Base-by-base conservation (phyloP, 2,329 filamentous ascomycete species). In the Mycosphaerelloides madeirae region DNA sequence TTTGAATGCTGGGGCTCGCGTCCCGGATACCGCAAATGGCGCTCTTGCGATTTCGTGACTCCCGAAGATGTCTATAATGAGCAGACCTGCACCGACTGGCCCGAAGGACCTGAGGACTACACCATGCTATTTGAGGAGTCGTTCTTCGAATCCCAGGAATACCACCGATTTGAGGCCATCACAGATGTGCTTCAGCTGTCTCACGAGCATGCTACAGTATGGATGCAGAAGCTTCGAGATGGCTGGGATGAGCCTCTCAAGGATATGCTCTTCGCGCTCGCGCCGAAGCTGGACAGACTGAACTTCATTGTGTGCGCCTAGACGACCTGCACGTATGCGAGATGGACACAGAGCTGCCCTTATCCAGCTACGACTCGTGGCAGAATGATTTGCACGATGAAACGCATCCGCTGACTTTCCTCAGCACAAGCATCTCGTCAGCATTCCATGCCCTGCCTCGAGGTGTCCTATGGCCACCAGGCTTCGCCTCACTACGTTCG, bases 181-280 rank as follows among this genome's bases (percentile, higher is more conserved):
- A 28, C 37, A 15, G 34, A 50, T 11, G 19, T 16, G 12, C 44
- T 53, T 6, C 20, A 43, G 11, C 19, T 53, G 31, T n/a, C 19
- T 6, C 3, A 13, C 9, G 36, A 37, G 4, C 31, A 44, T 1
- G 34, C 28, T 9, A 13, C 33, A 3, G 31, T 29, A 16, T 53
- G 50, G 50, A 42, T 40, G n/a, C 18, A 36, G 13, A 37, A 33
- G 19, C 42, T 44, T 3, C 14, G 31, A 29, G 38, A 47, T 11
- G 50, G 50, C 1, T 45, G 36, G 34, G 50, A 53, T 39, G 50
- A 53, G 36, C 43, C 48, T 1, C 40, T 53, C 16, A 53, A 53
- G 29, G 44, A 38, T 32, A 38, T 53, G 41, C 38, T 53, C 5
- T 48, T 50, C 20, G 47, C 47, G 2, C 33, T 50, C 11, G 35